phyloP scores from a whole-genome alignment of 768 basidiomycete species.

The Sarcodon aspratus region DNA sequence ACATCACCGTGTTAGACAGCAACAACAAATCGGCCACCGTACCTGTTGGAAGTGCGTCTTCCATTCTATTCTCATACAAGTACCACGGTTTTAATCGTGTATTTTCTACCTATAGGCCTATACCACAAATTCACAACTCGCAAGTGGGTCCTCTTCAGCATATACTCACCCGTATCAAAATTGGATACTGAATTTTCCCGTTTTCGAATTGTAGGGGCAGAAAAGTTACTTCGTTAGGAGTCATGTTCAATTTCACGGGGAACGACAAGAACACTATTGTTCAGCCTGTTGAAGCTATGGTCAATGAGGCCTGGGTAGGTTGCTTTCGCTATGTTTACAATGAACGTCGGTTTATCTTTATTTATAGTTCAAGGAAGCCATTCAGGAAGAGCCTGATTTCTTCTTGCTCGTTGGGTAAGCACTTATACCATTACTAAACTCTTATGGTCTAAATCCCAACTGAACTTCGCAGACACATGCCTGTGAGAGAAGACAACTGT shows the following conservation, averaged over 20 bases:
- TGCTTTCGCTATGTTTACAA: neutral
- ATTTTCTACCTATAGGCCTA: slow-evolving; percentile 28
- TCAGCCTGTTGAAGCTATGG: slow-evolving; percentile 62
- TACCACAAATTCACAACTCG: slow-evolving; percentile 65
- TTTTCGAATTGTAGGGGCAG: slow-evolving; percentile 34
- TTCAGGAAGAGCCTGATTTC: slow-evolving; percentile 70
- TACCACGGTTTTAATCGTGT: neutral
- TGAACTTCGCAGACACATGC: slow-evolving; percentile 59
- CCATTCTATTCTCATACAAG: no score
- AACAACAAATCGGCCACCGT: slow-evolving; percentile 23
- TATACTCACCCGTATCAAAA: neutral
- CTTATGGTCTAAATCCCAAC: neutral
- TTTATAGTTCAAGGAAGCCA: slow-evolving; percentile 62
- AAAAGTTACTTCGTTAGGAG: slow-evolving; percentile 69
- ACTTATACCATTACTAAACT: neutral
- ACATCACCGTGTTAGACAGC: slow-evolving; percentile 57
- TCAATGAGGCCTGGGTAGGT: slow-evolving; percentile 66
- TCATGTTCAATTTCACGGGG: slow-evolving; percentile 66
- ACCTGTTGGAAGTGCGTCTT: slow-evolving; percentile 31
- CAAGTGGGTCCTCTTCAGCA: slow-evolving; percentile 34
- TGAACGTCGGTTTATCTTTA: neutral
- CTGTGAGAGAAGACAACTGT: slow-evolving; percentile 61
- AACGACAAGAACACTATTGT: slow-evolving; percentile 66
- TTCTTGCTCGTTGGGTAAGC: slow-evolving; percentile 64
- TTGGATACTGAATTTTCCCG: neutral